Evolutionary conservation across 2,329 filamentous ascomycete genomes (phyloP).

Genomic region (Penicillium brasilianum): DNA sequence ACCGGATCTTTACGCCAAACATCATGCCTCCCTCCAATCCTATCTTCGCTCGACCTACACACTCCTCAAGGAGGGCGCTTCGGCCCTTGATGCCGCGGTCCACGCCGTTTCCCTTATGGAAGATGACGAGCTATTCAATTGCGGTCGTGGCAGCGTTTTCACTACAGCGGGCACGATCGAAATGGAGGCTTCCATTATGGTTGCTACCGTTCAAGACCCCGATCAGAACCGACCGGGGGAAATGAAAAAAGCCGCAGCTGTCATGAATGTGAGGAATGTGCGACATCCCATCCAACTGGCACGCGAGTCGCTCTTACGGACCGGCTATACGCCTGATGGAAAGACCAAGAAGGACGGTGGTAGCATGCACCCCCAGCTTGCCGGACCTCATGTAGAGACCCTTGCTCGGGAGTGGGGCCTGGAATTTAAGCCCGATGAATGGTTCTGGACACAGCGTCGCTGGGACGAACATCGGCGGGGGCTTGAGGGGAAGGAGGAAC

Average conservation of each 20-base stretch:
- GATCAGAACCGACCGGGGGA: conserved; percentile 43
- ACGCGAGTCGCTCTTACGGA: conserved; percentile 66
- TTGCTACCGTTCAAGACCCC: conserved; percentile 55
- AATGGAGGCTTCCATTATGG: conserved; percentile 87
- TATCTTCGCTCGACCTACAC: conserved; percentile 60
- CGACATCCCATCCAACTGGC: conserved; percentile 80
- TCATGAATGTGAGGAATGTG: conserved; percentile 74
- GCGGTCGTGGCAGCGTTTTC: conserved; percentile 82
- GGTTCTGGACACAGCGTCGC: conserved; percentile 77
- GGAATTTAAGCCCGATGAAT: conserved; percentile 69
- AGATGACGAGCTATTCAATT: conserved; percentile 82
- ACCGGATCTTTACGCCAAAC: conserved; percentile 62
- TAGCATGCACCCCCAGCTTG: conserved; percentile 67
- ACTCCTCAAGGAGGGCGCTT: conserved; percentile 52
- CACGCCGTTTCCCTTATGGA: conserved; percentile 78
- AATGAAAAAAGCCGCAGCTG: conserved; percentile 77
- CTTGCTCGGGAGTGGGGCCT: conserved; percentile 68
- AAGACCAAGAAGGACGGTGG: conserved; percentile 47
- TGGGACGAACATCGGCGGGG: conserved; percentile 79
- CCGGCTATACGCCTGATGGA: conserved; percentile 62
- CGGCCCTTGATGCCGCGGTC: conserved; percentile 74
- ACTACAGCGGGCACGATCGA: conserved; percentile 82
- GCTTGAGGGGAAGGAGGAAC: conserved; percentile 45
- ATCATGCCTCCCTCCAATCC: conserved; percentile 64
- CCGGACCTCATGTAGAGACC: conserved; percentile 69